phyloP scores from a whole-genome alignment of 192 early-diverging fungal genomes.

The Kickxella alabastrina region DNA sequence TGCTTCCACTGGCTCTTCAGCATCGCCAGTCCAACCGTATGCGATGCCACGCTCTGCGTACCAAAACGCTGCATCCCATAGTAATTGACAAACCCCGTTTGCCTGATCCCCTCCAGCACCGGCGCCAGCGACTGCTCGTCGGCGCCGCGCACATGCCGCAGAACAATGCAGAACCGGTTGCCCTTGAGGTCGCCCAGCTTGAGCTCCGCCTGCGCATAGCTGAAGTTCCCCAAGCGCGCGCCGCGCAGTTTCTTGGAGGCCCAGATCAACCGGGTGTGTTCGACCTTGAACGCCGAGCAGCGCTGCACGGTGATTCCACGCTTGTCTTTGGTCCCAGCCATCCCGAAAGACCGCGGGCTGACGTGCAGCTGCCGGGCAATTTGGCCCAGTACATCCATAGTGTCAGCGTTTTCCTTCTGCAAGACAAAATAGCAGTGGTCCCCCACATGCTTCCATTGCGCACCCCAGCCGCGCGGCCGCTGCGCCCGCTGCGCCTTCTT shows the following conservation, averaged over 20 bases:
- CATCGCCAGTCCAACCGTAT: conserved; percentile 73
- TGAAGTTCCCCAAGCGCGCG: conserved; percentile 69
- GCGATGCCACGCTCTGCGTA: conserved; percentile 73
- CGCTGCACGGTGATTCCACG: conserved; percentile 85
- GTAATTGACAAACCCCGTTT: conserved; percentile 94
- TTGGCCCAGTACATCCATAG: conserved; percentile 76
- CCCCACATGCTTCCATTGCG: conserved; percentile 57
- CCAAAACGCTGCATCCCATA: conserved; percentile 99
- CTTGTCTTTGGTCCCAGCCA: conserved; percentile 94
- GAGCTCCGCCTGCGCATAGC: conserved; percentile 60
- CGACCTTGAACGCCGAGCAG: conserved; percentile 65
- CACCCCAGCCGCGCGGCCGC: too few relatives aligned
- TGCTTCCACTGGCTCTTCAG: conserved; percentile 67
- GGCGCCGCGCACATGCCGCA: conserved; percentile 60
- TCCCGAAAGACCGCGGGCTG: conserved; percentile 58
- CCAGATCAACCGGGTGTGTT: conserved; percentile 24
- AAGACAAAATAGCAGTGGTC: conserved; percentile 80
- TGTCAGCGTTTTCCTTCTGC: conserved; percentile 92
- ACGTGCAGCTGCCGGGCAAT: conserved; percentile 15
- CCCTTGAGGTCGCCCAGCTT: conserved; percentile 82
- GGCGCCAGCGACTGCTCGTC: conserved; percentile 48
- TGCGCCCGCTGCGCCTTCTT: background rate
- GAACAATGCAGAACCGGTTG: conserved; percentile 84
- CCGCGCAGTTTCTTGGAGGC: conserved; percentile 13
- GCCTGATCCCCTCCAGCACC: conserved; percentile 62